Percentiles rank a stretch among this genome's conserved stretches.
phyloP scores from a whole-genome alignment of 2,329 filamentous ascomycete species.

The Aspergillus eucalypticola region DNA sequence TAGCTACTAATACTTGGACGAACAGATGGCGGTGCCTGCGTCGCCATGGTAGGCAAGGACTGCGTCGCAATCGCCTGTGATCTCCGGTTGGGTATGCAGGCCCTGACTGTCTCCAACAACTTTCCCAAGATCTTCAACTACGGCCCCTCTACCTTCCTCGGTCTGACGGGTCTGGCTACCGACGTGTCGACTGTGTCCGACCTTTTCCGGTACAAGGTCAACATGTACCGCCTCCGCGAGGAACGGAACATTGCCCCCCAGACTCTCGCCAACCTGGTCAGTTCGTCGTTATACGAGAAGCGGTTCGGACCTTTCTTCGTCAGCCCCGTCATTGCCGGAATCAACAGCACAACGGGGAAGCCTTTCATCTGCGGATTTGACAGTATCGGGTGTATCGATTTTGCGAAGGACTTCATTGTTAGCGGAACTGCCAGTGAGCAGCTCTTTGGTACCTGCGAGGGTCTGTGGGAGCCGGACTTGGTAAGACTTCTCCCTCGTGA shows the following conservation, averaged over 20 bases:
- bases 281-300: conserved; percentile 85
- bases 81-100: conserved; percentile 92
- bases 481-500: conserved; percentile 55
- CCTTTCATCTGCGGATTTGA: conserved; percentile 99
- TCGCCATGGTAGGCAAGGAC: conserved; percentile 99
- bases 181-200: conserved; percentile 93
- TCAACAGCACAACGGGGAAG: conserved; percentile 90
- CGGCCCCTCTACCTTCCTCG: conserved; percentile 85
- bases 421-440: conserved; percentile 95
- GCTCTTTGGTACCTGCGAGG: conserved; percentile 98
- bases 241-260: conserved; percentile 93
- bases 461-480: conserved; percentile 95
- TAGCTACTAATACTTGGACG: conserved; percentile 10
- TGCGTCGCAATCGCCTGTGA: conserved; percentile 99
- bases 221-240: conserved; percentile 99
- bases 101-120: conserved; percentile 96
- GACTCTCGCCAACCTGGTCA: conserved; percentile 96
- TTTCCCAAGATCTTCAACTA: conserved; percentile 99
- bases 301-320: conserved; percentile 98
- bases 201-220: conserved; percentile 99
- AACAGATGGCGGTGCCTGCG: conserved; percentile 82
- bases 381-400: conserved; percentile 98
- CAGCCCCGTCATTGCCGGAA: conserved; percentile 87
- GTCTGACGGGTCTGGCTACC: conserved; percentile 92
- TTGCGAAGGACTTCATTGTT: conserved; percentile 99